Evolutionary conservation across 2,329 filamentous ascomycete species (phyloP), one percentile per base, ranked within the genome.

Genomic region (Fusarium penzigii): DNA sequence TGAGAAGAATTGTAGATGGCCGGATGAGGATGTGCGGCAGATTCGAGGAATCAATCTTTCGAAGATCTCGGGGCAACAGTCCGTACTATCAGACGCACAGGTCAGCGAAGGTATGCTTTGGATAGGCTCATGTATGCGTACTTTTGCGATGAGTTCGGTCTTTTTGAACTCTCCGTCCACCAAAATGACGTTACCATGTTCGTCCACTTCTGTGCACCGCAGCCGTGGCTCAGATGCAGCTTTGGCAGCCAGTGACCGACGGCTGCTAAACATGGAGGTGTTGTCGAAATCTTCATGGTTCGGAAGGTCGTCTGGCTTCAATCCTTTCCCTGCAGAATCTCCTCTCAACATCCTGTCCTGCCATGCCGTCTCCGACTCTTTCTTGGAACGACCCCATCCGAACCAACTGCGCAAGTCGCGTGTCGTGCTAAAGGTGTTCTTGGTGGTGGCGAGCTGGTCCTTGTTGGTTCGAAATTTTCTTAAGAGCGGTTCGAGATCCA

Each of bases 151-250:
- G 43, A 99, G 79, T 75, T 99, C 94, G 65, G 86, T 94, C 80
- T 99, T 99, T 75, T 94, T 95, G 73, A 97, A 97, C 72, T 97
- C 94, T 53, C 92, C 91, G 68, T 95, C 95, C 17, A 96, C 89
- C 52, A 97, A 78, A 17, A 93, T 95, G 25, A 97, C 92, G 64
- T 95, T 89, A 39, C 94, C 94, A 66, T 90, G 85, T 70, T 92
- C 91, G 65, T 97, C 92, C 53, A 97, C 90, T 72, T 99, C 94
- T 1, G 94, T 99, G 69, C 94, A 99, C 48, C 94, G 83, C 61
- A 99, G 78, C 53, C 91, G 87, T 29, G 92, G 84, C 70, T 97
- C 92, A 51, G 93, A 87, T 25, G 88, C 86, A 3, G 90, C 88
- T 72, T 93, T 94, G 43, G 85, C 81, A 46, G 85, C 81, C 65